phyloP scores from a whole-genome alignment of 2,329 filamentous ascomycete genomes.

The Monascus ruber region DNA sequence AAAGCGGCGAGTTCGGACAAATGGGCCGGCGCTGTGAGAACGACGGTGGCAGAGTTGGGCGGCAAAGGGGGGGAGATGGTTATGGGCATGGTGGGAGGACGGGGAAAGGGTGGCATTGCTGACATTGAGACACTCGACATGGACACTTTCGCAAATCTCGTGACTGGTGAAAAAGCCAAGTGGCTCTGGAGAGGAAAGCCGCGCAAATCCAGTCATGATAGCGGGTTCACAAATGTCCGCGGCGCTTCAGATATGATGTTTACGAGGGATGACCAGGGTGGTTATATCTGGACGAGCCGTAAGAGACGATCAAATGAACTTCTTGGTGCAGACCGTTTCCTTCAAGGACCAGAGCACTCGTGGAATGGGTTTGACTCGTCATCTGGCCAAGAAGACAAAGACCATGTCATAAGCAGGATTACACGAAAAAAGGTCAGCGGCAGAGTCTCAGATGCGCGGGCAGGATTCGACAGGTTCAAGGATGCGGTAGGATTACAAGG shows the following conservation, averaged over 20 bases:
- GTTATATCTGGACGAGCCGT: constrained; percentile 34
- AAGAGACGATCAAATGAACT: constrained; percentile 31
- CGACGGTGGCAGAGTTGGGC: constrained; percentile 83
- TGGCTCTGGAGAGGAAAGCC: constrained; percentile 94
- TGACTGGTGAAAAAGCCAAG: constrained; percentile 72
- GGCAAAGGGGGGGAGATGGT: constrained; percentile 91
- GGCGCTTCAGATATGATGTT: constrained; percentile 32
- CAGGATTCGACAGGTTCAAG: constrained; percentile 73
- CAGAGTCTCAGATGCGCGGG: constrained; percentile 68
- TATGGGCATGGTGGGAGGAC: constrained; percentile 81
- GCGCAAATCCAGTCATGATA: constrained; percentile 43
- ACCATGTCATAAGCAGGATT: constrained; percentile 45
- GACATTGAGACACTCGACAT: constrained; percentile 89
- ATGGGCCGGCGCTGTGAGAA: constrained; percentile 90
- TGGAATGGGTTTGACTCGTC: constrained; percentile 19
- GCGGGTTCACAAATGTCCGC: constrained; percentile 19
- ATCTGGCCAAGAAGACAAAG: constrained; percentile 23
- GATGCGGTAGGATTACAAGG: constrained; percentile 57
- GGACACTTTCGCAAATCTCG: constrained; percentile 66
- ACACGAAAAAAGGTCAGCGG: constrained; percentile 71
- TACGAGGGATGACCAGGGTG: constrained; percentile 34
- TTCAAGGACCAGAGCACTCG: constrained; percentile 18
- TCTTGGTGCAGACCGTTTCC: constrained; percentile 15
- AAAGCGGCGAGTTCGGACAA: constrained; percentile 83
- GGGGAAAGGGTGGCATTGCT: constrained; percentile 78